Conservation (phyloP, 1,284 basidiomycete genomes). For the Macrocybe sp. region DNA sequence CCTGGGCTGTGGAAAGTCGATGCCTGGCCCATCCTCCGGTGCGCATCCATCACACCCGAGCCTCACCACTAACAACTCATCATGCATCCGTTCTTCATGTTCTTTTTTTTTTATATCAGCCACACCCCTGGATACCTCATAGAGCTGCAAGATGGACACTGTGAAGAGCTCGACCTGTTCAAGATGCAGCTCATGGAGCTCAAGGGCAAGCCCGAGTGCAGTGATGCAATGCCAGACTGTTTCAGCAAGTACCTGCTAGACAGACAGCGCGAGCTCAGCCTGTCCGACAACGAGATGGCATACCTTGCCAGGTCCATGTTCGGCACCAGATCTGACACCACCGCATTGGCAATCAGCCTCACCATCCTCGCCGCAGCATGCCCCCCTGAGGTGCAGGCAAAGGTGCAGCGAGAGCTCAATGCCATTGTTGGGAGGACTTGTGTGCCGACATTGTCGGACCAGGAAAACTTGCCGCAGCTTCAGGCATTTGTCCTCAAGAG, state of each 20-base stretch:
- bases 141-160: constrained; percentile 45
- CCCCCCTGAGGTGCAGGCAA: constrained; percentile 48
- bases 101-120: constrained; percentile 12
- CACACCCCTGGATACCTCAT: constrained; percentile 55
- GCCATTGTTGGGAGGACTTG: constrained; percentile 48
- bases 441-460: constrained; percentile 49
- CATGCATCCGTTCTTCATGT: too few relatives aligned
- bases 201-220: constrained; percentile 30
- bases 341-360: constrained; percentile 50
- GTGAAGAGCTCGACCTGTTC: constrained; percentile 55
- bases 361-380: constrained; percentile 59
- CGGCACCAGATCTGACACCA: constrained; percentile 62
- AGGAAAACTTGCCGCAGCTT: constrained; percentile 45
- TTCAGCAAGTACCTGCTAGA: constrained; percentile 57
- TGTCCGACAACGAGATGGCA: constrained; percentile 50
- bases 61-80: background rate
- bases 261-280: constrained; percentile 39
- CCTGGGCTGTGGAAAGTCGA: constrained; percentile 60
- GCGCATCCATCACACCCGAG: constrained; percentile 10
- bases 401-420: constrained; percentile 60
- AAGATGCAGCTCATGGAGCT: constrained; percentile 42
- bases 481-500: constrained; percentile 59
- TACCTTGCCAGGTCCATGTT: constrained; percentile 62
- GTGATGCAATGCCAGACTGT: constrained; percentile 35
- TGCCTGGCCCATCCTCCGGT: constrained; percentile 48